Evolutionary conservation across 179 eudicot genomes (phyloP).

Genomic region (Heliamphora pulchella): DNA sequence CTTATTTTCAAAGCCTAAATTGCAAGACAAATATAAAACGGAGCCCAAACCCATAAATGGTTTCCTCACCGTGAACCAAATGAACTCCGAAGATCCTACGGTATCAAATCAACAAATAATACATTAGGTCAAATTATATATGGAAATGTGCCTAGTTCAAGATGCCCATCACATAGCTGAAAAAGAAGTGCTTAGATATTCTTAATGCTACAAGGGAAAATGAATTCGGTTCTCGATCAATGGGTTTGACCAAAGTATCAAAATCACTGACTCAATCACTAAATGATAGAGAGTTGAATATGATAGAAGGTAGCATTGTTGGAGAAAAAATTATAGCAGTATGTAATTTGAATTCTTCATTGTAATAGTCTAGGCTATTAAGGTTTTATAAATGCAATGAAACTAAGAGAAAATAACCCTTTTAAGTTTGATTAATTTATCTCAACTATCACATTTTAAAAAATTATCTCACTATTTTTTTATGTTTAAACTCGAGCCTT

Average conservation of each 20-base stretch:
- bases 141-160: conserved; percentile 23
- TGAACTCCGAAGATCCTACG: conserved; percentile 24
- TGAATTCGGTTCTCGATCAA: conserved; percentile 18
- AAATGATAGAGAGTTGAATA: conserved; percentile 21
- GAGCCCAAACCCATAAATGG: no score
- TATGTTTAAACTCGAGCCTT: no score
- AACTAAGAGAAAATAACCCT: no score
- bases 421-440: no score
- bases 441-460: no score
- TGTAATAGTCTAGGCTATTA: no score
- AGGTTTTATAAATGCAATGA: no score
- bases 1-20: no score
- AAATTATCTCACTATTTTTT: no score
- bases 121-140: conserved; percentile 22
- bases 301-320: conserved; percentile 20
- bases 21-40: no score
- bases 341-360: no score
- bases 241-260: conserved; percentile 19
- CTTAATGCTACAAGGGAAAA: conserved; percentile 17
- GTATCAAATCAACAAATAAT: conserved; percentile 16
- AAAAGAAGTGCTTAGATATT: conserved; percentile 10
- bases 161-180: conserved; percentile 19
- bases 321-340: no score
- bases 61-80: conserved; percentile 13
- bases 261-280: conserved; percentile 19